These are phyloP conservation scores for Astragalus membranaceus DNA, from an alignment of 306 rosid genomes.

Conservation along the genomic window DNA sequence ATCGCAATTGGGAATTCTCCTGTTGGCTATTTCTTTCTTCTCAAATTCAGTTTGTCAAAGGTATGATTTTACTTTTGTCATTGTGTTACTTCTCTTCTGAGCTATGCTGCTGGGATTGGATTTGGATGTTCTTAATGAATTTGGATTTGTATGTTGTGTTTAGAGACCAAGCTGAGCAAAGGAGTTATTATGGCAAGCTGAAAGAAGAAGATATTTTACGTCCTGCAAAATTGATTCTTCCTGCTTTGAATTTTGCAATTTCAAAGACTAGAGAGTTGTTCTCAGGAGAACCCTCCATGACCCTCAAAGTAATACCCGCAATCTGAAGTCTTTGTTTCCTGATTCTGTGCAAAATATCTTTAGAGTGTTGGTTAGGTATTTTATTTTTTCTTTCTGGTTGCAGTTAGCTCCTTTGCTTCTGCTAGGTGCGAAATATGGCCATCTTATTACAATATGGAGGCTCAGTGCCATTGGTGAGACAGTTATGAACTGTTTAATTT, in stretches of 20 bases:
- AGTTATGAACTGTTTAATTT: neutral
- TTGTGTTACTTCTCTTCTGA: neutral
- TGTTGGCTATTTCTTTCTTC: constrained; percentile 61
- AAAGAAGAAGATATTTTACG: constrained; percentile 72
- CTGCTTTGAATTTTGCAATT: constrained; percentile 57
- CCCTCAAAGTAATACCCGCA: constrained; percentile 57
- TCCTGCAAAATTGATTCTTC: constrained; percentile 61
- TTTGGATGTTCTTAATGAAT: neutral
- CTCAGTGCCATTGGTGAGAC: constrained; percentile 59
- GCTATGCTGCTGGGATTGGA: neutral
- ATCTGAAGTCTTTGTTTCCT: neutral
- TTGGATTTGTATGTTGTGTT: constrained; percentile 9
- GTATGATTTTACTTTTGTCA: constrained; percentile 23
- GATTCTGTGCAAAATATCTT: neutral
- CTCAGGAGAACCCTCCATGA: constrained; percentile 86
- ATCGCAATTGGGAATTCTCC: constrained; percentile 56
- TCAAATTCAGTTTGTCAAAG: constrained; percentile 68
- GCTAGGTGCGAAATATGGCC: constrained; percentile 81
- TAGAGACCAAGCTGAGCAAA: constrained; percentile 46
- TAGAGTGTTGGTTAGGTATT: neutral
- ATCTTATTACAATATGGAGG: constrained; percentile 75
- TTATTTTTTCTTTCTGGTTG: neutral
- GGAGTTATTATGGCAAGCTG: constrained; percentile 32
- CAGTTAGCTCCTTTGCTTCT: constrained; percentile 79
- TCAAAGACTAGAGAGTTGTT: constrained; percentile 55